Evolutionary conservation across 2,329 filamentous ascomycete species (phyloP).

Genomic region (Diaporthe sp.): DNA sequence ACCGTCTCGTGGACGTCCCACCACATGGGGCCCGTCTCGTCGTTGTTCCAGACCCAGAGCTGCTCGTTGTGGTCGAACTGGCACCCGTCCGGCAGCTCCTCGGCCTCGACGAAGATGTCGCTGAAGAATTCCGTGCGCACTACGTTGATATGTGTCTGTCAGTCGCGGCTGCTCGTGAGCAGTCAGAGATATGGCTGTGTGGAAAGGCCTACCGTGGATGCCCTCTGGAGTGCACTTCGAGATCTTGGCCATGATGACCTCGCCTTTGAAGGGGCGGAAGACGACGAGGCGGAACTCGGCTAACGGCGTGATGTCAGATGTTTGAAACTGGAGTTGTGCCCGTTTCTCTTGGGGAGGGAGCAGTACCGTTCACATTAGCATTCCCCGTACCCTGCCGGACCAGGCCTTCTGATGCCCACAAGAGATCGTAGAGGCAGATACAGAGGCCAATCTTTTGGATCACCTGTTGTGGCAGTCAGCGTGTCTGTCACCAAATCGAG

Average conservation of each 20-base stretch:
- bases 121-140: slow-evolving; percentile 94
- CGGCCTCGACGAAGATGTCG: slow-evolving; percentile 85
- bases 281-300: slow-evolving; percentile 95
- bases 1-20: slow-evolving; percentile 94
- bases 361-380: slow-evolving; percentile 90
- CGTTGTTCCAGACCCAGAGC: slow-evolving; percentile 87
- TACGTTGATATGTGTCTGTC: slow-evolving; percentile 48
- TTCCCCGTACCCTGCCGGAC: slow-evolving; percentile 94
- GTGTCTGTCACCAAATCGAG: neutral
- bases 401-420: slow-evolving; percentile 90
- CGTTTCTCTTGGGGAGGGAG: no score
- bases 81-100: slow-evolving; percentile 80
- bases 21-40: slow-evolving; percentile 77
- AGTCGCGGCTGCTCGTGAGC: neutral
- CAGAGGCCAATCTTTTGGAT: slow-evolving; percentile 96
- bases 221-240: slow-evolving; percentile 79
- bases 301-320: slow-evolving; percentile 52
- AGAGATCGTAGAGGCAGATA: slow-evolving; percentile 91
- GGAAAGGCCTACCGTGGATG: slow-evolving; percentile 71
- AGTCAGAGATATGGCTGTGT: no score
- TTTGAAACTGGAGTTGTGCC: neutral
- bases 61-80: slow-evolving; percentile 82
- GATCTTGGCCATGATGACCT: slow-evolving; percentile 90
- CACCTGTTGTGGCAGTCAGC: slow-evolving; percentile 62
- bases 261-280: slow-evolving; percentile 95